Percentiles rank a stretch among this genome's conserved stretches.
phyloP scores from a whole-genome alignment of 768 basidiomycete species.

The Hortiboletus campestris region DNA sequence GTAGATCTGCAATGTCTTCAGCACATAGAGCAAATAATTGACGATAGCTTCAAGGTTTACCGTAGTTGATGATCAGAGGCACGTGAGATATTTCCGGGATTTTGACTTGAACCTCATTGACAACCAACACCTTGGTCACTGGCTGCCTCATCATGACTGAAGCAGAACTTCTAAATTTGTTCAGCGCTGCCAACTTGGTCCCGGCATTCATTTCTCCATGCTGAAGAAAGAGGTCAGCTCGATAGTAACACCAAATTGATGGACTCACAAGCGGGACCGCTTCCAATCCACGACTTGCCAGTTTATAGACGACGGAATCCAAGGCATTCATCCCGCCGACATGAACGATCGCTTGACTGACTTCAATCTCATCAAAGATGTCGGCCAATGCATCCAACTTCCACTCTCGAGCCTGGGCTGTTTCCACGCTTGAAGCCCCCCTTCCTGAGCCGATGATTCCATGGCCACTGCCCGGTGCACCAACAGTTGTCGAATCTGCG shows the following conservation, averaged over 20 bases:
- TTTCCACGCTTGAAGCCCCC: conserved; percentile 76
- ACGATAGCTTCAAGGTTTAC: conserved; percentile 39
- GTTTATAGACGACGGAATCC: conserved; percentile 87
- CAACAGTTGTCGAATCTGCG: conserved; percentile 46
- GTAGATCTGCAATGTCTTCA: conserved; percentile 58
- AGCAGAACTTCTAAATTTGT: conserved; percentile 69
- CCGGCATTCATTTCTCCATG: conserved; percentile 91
- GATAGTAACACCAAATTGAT: neutral
- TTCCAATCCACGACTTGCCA: conserved; percentile 82
- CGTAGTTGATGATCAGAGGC: conserved; percentile 94
- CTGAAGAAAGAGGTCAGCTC: conserved; percentile 39
- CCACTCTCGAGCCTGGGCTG: conserved; percentile 87
- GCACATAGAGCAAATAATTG: neutral
- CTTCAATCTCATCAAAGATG: conserved; percentile 83
- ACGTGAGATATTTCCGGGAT: conserved; percentile 85
- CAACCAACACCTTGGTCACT: conserved; percentile 75
- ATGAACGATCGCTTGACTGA: conserved; percentile 78
- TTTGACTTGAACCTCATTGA: conserved; percentile 94
- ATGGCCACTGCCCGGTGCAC: conserved; percentile 54
- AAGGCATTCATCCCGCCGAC: conserved; percentile 86
- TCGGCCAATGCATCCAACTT: conserved; percentile 91
- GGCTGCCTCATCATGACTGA: conserved; percentile 63
- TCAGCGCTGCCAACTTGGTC: conserved; percentile 76
- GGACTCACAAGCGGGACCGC: conserved; percentile 81
- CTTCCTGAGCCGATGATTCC: conserved; percentile 96